Evolutionary conservation across 169 alveolate genomes (phyloP).

Genomic region (Cryptosporidium xiaoi): DNA sequence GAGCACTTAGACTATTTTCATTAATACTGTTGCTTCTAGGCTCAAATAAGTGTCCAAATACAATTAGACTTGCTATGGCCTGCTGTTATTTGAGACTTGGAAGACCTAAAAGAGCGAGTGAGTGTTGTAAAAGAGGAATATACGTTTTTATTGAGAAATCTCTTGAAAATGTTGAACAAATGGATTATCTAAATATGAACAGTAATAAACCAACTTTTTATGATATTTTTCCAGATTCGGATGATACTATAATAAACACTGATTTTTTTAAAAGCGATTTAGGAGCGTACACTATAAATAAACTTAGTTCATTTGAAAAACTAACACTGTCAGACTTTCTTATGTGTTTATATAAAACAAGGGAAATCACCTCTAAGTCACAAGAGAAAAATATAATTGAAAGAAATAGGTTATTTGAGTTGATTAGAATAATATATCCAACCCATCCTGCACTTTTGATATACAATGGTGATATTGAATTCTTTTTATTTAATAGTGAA

Average conservation of each 20-base stretch:
- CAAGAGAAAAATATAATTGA: too few relatives aligned
- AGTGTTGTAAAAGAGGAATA: conserved; percentile 56
- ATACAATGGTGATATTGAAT: conserved; percentile 18
- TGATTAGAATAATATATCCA: conserved; percentile 15
- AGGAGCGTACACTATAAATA: neutral
- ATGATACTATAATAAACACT: conserved; percentile 1
- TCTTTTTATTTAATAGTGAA: neutral
- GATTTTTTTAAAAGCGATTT: conserved; percentile 3
- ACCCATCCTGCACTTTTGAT: conserved; percentile 45
- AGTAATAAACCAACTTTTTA: neutral
- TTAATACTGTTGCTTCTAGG: conserved; percentile 31
- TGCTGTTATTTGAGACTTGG: conserved; percentile 43
- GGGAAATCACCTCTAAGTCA: neutral
- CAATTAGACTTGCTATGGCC: conserved; percentile 55
- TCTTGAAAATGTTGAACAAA: neutral
- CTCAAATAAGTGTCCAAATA: conserved; percentile 41
- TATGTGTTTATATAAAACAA: conserved; percentile 22
- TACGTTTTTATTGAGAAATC: neutral
- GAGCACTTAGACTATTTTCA: conserved; percentile 31
- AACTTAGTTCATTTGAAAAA: conserved; percentile 1
- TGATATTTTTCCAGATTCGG: neutral
- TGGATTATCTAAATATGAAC: neutral
- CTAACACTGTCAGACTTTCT: conserved; percentile 36
- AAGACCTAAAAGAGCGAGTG: conserved; percentile 9
- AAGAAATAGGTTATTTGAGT: neutral